These are phyloP conservation scores for Dactylellina leptospora DNA, from an alignment of 2,329 filamentous ascomycete genomes.

Conservation along the genomic window DNA sequence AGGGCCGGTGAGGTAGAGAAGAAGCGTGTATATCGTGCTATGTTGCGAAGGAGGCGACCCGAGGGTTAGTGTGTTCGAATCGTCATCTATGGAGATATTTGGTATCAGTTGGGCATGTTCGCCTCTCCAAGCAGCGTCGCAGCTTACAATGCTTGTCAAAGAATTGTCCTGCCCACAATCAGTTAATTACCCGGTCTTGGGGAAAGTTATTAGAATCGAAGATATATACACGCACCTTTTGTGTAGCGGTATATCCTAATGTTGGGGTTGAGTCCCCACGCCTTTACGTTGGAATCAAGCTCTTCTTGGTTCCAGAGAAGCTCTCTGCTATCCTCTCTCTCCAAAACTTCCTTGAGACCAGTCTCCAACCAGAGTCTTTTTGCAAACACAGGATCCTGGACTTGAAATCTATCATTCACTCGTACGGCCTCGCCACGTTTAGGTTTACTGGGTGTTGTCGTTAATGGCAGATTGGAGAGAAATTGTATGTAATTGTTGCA, in stretches of 20 bases:
- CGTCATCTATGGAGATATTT: slow-evolving; percentile 73
- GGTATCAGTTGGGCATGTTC: slow-evolving; percentile 7
- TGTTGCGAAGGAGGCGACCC: slow-evolving; percentile 62
- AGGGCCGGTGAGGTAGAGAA: slow-evolving; percentile 83
- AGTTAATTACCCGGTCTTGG: no score
- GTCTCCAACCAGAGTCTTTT: slow-evolving; percentile 79
- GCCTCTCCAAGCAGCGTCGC: neutral
- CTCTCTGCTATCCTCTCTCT: slow-evolving; percentile 57
- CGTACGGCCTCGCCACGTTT: slow-evolving; percentile 82
- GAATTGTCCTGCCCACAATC: slow-evolving; percentile 84
- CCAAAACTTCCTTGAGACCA: slow-evolving; percentile 71
- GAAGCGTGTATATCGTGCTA: slow-evolving; percentile 87
- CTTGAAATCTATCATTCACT: slow-evolving; percentile 88
- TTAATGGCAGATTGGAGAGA: slow-evolving; percentile 73
- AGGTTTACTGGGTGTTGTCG: slow-evolving; percentile 79
- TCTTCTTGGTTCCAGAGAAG: slow-evolving; percentile 39
- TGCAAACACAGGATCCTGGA: slow-evolving; percentile 79
- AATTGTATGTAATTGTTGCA: slow-evolving; percentile 81
- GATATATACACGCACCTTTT: slow-evolving; percentile 32
- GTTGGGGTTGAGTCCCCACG: slow-evolving; percentile 86
- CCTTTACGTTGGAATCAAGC: slow-evolving; percentile 58
- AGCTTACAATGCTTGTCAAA: slow-evolving; percentile 89
- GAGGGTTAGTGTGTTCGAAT: slow-evolving; percentile 77
- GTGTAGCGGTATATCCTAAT: slow-evolving; percentile 89
- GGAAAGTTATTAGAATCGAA: no score